Conservation (phyloP, 2,329 filamentous ascomycete species). For the Fusarium avenaceum region DNA sequence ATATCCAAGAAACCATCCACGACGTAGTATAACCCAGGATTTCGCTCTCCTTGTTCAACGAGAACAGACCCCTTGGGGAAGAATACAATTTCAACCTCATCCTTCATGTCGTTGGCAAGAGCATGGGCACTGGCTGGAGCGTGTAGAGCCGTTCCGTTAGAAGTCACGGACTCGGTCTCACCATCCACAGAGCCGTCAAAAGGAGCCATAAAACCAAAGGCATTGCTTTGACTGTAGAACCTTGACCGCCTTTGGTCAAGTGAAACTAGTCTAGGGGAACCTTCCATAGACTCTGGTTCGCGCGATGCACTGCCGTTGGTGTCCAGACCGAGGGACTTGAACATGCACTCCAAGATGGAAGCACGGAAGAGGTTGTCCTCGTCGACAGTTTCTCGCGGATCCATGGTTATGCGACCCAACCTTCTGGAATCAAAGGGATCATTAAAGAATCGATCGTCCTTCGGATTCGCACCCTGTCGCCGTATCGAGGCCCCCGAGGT, state of each 20-base stretch:
- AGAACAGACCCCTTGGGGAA: slow-evolving; percentile 95
- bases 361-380: slow-evolving; percentile 91
- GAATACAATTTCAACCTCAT: slow-evolving; percentile 96
- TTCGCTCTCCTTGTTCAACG: slow-evolving; percentile 97
- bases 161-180: slow-evolving; percentile 88
- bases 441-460: slow-evolving; percentile 66
- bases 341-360: slow-evolving; percentile 94
- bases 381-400: slow-evolving; percentile 84
- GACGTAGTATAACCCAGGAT: slow-evolving; percentile 96
- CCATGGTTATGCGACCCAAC: slow-evolving; percentile 65
- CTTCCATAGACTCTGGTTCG: slow-evolving; percentile 82
- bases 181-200: slow-evolving; percentile 81
- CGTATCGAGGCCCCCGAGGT: slow-evolving; percentile 44
- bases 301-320: slow-evolving; percentile 74
- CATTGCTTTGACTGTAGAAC: slow-evolving; percentile 76
- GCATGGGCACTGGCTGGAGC: slow-evolving; percentile 74
- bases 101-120: slow-evolving; percentile 83
- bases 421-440: slow-evolving; percentile 69
- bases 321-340: slow-evolving; percentile 89
- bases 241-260: slow-evolving; percentile 87
- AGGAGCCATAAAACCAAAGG: slow-evolving; percentile 91
- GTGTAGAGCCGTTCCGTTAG: slow-evolving; percentile 72
- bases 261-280: slow-evolving; percentile 85
- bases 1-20: slow-evolving; percentile 97
- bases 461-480: slow-evolving; percentile 59